Conservation (phyloP, 2,329 filamentous ascomycete species). For the Fusarium sublunatum region DNA sequence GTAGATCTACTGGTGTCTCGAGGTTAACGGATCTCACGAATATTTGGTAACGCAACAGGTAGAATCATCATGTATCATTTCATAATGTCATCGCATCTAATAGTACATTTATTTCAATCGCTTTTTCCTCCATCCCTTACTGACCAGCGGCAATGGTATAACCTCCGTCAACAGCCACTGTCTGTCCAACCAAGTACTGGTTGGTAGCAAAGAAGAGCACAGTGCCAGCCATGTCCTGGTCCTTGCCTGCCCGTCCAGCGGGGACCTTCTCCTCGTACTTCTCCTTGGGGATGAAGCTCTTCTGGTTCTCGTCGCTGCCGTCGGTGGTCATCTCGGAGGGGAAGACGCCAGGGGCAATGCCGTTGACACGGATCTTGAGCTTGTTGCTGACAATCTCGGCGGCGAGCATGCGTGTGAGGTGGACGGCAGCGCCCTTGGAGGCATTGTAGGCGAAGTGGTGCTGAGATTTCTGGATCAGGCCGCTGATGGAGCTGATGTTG, state of each 20-base stretch:
- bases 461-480: slow-evolving; percentile 70
- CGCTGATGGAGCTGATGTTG: slow-evolving; percentile 76
- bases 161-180: slow-evolving; percentile 58
- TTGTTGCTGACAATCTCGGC: slow-evolving; percentile 67
- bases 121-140: slow-evolving; percentile 1
- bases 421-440: slow-evolving; percentile 72
- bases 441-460: slow-evolving; percentile 75
- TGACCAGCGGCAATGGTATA: slow-evolving; percentile 54
- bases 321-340: slow-evolving; percentile 78
- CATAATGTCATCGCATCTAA: slow-evolving; percentile 11
- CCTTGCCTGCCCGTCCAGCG: slow-evolving; percentile 72
- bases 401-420: slow-evolving; percentile 73
- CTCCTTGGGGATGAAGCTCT: slow-evolving; percentile 68
- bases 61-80: background rate
- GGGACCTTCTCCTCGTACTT: slow-evolving; percentile 71
- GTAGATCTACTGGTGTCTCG: too few relatives aligned
- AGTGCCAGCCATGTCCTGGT: slow-evolving; percentile 76
- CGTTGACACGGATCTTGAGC: slow-evolving; percentile 75
- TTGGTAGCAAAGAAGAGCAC: slow-evolving; percentile 66
- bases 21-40: background rate
- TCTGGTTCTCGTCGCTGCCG: slow-evolving; percentile 61
- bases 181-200: slow-evolving; percentile 59
- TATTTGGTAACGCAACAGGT: background rate
- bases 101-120: background rate
- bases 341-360: slow-evolving; percentile 77